Evolutionary conservation across 257 asterid genomes (phyloP), one percentile per base, ranked within the genome.

Genomic region (Ocimum tenuiflorum): DNA sequence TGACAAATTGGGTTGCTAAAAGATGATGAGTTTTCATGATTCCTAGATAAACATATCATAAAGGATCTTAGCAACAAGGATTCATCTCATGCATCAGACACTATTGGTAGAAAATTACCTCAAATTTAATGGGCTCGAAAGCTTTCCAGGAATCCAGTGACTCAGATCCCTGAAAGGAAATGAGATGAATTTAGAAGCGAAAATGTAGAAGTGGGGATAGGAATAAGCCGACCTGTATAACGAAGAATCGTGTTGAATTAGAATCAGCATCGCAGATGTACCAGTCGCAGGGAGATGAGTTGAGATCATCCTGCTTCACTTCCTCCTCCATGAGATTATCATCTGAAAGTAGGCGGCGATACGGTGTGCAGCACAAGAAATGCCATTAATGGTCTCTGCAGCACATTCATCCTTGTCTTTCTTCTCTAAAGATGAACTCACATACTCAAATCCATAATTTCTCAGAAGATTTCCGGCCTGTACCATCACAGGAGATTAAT

Each of bases 231-330:
- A 88, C 98, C 92, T 92, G 99, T 72, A 90, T 86, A 63, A 88
- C 87, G 23, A 90, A 90, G 80, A 80, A 82, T 79, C 97, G 81
- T 0, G 95, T 88, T 50, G 86, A 89, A 67, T 73, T 85, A 67
- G 72, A 83, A 75, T 94, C 87, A 78, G 86, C 95, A 73, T 94
- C 96, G 54, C 97, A 94, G 14, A 78, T 76, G 36, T 84, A 94
- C 97, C 99, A 90, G 69, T 94, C 96, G 31, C 99, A 94, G 0
- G 97, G 97, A 0, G 91, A 83, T 10, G 96, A 94, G 57, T 80
- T 90, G 38, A 94, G 73, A 82, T 86, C 96, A 75, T 94, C 96
- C 65, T 88, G 97, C 73, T 94, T 94, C 18, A 88, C 96, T 71
- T 90, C 96, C 82, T 90, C 99, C 77, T 90, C 83, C 84, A 43